Evolutionary conservation across 2,329 filamentous ascomycete genomes (phyloP), one percentile per base, ranked within the genome.

Genomic region (Stagonosporopsis cucurbitacearum): DNA sequence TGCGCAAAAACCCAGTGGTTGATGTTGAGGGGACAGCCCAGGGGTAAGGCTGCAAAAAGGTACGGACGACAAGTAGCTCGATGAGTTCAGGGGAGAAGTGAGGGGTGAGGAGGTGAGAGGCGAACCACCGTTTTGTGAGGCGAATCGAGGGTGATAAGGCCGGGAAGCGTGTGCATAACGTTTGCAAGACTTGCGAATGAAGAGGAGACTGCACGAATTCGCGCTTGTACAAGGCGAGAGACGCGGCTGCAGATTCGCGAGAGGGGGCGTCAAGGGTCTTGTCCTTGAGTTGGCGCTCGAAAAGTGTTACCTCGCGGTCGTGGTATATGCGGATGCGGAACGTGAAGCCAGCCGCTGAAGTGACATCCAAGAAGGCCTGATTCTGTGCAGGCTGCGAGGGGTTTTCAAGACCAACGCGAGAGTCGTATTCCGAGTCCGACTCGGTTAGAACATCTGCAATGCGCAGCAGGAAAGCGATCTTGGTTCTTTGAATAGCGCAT

Each of bases 291-390:
- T 87, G 86, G n/a, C 88, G 86, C 63, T 95, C 88, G 4, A 98
- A 83, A 0, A 98, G 81, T 0, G 84, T 86, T 64, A 92, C 87
- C 70, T 98, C 95, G 42, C 93, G 84, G 58, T 98, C 95, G 72
- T 93, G 91, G 68, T 96, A 88, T 57, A 98, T 91, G 41, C 94
- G 88, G 26, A 98, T 78, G 5, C 94, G 89, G 77, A 98, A 98
- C 0, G 86, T 81, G 20, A 88, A 84, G 0, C 89, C 89, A 2
- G 82, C 84, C 4, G 87, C 81, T 70, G 94, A 92, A 4, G 88
- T 80, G 25, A 98, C 82, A 68, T 98, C 94, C 8, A 99, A 81
- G 75, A 90, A 96, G 0, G 88, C 88, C 58, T 89, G 83, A 70
- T 97, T 97, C 52, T 90, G 83, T 1, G 88, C 82, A 39, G 86